Base-by-base conservation (phyloP, 805 yeast species). In the Candida oleophila region DNA sequence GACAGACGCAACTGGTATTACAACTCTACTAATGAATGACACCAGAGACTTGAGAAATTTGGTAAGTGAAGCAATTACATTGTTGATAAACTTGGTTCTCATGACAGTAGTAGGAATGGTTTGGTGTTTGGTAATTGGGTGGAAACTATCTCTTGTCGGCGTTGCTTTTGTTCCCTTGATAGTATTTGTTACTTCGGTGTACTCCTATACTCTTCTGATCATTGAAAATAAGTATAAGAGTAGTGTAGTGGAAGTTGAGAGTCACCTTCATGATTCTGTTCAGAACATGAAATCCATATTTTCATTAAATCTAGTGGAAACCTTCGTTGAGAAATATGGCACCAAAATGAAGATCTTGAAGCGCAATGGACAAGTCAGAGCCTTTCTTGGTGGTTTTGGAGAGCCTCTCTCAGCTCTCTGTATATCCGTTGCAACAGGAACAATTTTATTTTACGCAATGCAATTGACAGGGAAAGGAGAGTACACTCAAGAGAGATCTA, bases 131-230 rank as follows among this genome's bases (percentile, higher is more conserved):
- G 75, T 74, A 0, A 61, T 75, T 9, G 96, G 97, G 0, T 94
- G 98, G 98, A 87, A 85, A 56, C 67, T 94, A 37, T 80, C 97
- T 1, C 66, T 92, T 8, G 94, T 89, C 1, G 95, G 96, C 1
- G 55, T 91, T 9, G 76, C 96, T 0, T 72, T 90, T 61, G 74
- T 87, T 12, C 95, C 96, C 0, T 51, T 82, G 11, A 81, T 87
- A 43, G 55, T 79, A 0, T 21, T 78, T 0, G 56, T 81, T 1
- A 77, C 91, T 2, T 64, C 69, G 0, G 39, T 71, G 0, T 88
- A 81, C 61, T 81, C 87, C 4, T 49, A 59, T 0, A 43, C 81
- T 2, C 64, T 85, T 28, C 82, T 78, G 49, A 61, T 52, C 8
- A 74, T 74, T 51, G 96, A 91, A 61, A 74, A 79, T 18, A 52